These are phyloP conservation scores for Boletus coccyginus DNA, from an alignment of 768 basidiomycete species.

Conservation along the genomic window DNA sequence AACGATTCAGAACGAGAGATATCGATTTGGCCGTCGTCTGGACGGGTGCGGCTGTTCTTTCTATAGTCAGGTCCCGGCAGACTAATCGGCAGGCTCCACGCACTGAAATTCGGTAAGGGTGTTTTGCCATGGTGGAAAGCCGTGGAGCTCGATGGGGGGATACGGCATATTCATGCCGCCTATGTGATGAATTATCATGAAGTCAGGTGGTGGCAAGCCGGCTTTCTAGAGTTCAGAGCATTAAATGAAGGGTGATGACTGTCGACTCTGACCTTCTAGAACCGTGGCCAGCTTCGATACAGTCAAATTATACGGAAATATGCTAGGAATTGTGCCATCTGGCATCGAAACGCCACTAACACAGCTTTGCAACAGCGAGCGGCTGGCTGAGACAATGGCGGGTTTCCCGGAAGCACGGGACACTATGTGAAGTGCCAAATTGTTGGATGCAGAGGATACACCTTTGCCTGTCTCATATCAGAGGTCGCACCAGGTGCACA, in stretches of 20 bases:
- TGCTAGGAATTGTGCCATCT: not conserved
- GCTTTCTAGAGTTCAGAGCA: conserved; percentile 40
- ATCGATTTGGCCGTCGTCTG: conserved; percentile 8
- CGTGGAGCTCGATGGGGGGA: conserved; percentile 61
- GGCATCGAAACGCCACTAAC: conserved; percentile 1
- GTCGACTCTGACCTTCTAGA: conserved; percentile 53
- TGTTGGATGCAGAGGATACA: conserved; percentile 9
- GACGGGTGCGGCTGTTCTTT: conserved; percentile 20
- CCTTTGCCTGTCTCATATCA: conserved; percentile 15
- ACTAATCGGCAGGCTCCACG: conserved; percentile 24
- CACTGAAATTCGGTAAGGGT: conserved; percentile 78
- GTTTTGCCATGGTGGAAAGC: conserved; percentile 87
- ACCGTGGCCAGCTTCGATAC: conserved; percentile 45
- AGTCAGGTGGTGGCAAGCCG: conserved; percentile 65
- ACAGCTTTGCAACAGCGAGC: conserved; percentile 37
- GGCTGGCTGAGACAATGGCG: conserved; percentile 57
- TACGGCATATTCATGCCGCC: conserved; percentile 35
- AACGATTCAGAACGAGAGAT: not conserved
- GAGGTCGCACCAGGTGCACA: not conserved
- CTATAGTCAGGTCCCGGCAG: conserved; percentile 2
- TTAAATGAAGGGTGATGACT: not conserved
- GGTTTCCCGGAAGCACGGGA: conserved; percentile 63
- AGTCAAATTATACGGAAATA: conserved; percentile 34
- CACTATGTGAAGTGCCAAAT: conserved; percentile 51
- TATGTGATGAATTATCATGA: conserved; percentile 71